Evolutionary conservation across 106 monocot species (phyloP).

Genomic region (Dendrobium officinale): DNA sequence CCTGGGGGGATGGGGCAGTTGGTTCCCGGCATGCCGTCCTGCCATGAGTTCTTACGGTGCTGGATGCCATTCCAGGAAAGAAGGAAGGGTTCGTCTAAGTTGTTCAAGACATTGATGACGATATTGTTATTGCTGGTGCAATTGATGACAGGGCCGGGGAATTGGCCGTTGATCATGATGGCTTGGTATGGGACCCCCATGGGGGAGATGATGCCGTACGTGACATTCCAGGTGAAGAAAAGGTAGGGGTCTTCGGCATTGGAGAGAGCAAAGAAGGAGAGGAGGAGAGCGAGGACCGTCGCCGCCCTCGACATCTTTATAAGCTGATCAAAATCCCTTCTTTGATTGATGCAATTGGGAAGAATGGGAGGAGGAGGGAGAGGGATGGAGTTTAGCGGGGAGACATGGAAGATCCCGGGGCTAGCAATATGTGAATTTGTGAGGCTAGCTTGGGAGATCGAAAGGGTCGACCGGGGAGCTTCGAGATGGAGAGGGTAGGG

Average conservation of each 20-base stretch:
- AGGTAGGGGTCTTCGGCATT: conserved; percentile 51
- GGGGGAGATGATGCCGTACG: conserved; percentile 37
- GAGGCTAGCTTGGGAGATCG: too few species aligned
- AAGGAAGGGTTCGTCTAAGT: conserved; percentile 60
- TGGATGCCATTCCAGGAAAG: conserved; percentile 67
- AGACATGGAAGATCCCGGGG: too few species aligned
- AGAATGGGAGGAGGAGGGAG: too few species aligned
- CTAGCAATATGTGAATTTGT: too few species aligned
- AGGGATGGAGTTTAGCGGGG: too few species aligned
- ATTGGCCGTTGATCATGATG: conserved; percentile 67
- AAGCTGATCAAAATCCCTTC: neutral
- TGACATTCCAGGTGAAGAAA: conserved; percentile 68
- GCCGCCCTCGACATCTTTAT: too few species aligned
- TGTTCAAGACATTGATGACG: conserved; percentile 77
- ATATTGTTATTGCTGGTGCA: conserved; percentile 83
- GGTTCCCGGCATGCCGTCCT: conserved; percentile 69
- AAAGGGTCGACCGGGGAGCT: too few species aligned
- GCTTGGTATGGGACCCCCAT: conserved; percentile 39
- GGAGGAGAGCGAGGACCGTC: too few species aligned
- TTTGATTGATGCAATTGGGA: neutral
- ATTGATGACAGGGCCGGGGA: conserved; percentile 79
- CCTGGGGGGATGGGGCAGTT: conserved; percentile 75
- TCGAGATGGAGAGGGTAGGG: too few species aligned
- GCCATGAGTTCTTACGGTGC: conserved; percentile 85
- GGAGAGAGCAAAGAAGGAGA: too few species aligned